Evolutionary conservation across 2,329 filamentous ascomycete genomes (phyloP), one percentile per base, ranked within the genome.

Genomic region (Colletotrichum sp.): DNA sequence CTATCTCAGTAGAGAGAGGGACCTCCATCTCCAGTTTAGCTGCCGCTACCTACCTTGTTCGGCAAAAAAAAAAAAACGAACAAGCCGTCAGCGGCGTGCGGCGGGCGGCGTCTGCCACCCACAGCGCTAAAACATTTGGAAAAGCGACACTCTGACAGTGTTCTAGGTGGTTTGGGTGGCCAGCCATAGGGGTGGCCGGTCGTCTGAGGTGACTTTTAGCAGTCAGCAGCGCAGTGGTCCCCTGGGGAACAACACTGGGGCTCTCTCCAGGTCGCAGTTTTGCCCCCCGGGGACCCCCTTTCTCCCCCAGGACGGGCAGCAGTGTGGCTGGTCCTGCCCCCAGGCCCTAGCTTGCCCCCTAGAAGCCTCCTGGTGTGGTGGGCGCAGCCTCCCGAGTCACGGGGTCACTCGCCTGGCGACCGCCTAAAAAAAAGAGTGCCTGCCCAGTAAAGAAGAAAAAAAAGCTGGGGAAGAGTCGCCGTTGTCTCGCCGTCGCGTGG

Each of bases 401-500:
- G 57, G 48, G 67, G 57, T 39, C n/a, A n/a, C 44, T n/a, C 6
- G 26, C 48, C 30, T 6, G 7, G 18, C 18, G 24, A 22, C 36
- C 18, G 26, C 24, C 36, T 34, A 34, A 67, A 13, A 67, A 13
- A 30, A 13, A 32, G 9, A 34, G 30, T 30, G 30, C 57, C 57
- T 28, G 57, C 24, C 24, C 57, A 48, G 57, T 18, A 30, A 26
- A 60, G 15, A 28, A 30, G 26, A 34, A 30, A 62, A 62, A 60
- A 62, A 71, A 75, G 71, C 66, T 71, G 63, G 67, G 69, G 71
- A 72, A 74, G 71, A 75, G 77, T 72, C 48, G 68, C 77, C 77
- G 77, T 77, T 78, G 77, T 78, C 75, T 77, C 77, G 77, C 77
- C 77, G 77, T 78, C 75, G 77, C 77, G 75, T 78, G 77, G 77